These are phyloP conservation scores for Oryza coarctata DNA, from an alignment of 176 grass and related monocot species.

Conservation along the genomic window DNA sequence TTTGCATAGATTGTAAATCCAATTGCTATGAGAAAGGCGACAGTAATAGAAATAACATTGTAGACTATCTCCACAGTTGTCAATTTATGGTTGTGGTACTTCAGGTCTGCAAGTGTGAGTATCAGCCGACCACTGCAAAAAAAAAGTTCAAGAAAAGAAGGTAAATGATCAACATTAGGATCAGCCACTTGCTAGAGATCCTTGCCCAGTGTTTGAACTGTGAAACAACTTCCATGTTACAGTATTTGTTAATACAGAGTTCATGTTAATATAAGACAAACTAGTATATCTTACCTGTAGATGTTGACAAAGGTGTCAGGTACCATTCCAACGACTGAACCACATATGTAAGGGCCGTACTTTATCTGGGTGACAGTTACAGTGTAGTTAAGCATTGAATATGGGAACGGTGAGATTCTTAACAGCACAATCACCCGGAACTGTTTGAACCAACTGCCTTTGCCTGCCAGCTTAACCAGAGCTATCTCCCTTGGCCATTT, in stretches of 20 bases:
- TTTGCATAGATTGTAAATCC: conserved; percentile 76
- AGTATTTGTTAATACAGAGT: neutral
- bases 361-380: conserved; percentile 64
- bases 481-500: conserved; percentile 83
- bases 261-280: neutral
- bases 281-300: conserved; percentile 60
- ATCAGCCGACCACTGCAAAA: conserved; percentile 78
- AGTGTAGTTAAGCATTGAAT: conserved; percentile 75
- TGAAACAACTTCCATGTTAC: neutral
- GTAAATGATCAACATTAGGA: neutral
- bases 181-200: neutral
- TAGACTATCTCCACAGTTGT: conserved; percentile 81
- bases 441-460: conserved; percentile 81
- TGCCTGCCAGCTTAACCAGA: conserved; percentile 62
- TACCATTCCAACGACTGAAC: conserved; percentile 86
- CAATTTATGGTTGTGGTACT: conserved; percentile 69
- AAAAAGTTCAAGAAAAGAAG: conserved; percentile 3
- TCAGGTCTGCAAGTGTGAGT: conserved; percentile 65
- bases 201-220: neutral
- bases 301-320: conserved; percentile 89
- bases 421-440: conserved; percentile 68
- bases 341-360: conserved; percentile 74
- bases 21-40: conserved; percentile 53
- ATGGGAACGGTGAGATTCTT: conserved; percentile 88
- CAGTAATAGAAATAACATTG: conserved; percentile 61